phyloP scores from a whole-genome alignment of 371 early-diverging fungal species.

The Syncephalis plumigaleata region DNA sequence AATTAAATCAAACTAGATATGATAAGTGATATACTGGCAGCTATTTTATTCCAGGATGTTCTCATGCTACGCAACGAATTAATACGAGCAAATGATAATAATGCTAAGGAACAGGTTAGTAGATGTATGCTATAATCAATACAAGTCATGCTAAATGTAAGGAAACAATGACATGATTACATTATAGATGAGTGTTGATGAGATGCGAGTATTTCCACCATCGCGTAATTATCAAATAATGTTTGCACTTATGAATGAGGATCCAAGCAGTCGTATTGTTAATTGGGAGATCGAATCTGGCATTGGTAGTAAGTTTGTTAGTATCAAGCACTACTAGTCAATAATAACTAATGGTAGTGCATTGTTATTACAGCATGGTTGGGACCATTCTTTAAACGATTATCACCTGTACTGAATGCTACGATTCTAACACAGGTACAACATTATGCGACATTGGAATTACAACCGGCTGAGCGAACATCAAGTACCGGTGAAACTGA shows the following conservation, averaged over 20 bases:
- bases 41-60: constrained; percentile 3
- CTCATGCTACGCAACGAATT: constrained; percentile 7
- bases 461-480: constrained; percentile 28
- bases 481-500: constrained; percentile 10
- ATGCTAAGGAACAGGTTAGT: background rate
- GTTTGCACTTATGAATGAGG: constrained; percentile 60
- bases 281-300: constrained; percentile 60
- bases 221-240: constrained; percentile 57
- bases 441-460: constrained; percentile 48
- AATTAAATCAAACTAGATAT: too few species aligned
- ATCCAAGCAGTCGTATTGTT: constrained; percentile 33
- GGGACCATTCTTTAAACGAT: constrained; percentile 23
- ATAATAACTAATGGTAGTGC: background rate
- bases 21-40: too few species aligned
- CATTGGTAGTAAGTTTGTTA: constrained; percentile 22
- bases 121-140: background rate
- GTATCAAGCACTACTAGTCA: background rate
- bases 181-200: constrained; percentile 26
- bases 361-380: constrained; percentile 19
- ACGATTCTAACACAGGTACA: constrained; percentile 49
- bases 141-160: background rate
- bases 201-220: constrained; percentile 54
- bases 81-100: constrained; percentile 4
- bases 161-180: background rate
- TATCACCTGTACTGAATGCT: constrained; percentile 29